Base-by-base conservation (phyloP, 2,329 filamentous ascomycete species). In the Myriosclerotinia curreyana region DNA sequence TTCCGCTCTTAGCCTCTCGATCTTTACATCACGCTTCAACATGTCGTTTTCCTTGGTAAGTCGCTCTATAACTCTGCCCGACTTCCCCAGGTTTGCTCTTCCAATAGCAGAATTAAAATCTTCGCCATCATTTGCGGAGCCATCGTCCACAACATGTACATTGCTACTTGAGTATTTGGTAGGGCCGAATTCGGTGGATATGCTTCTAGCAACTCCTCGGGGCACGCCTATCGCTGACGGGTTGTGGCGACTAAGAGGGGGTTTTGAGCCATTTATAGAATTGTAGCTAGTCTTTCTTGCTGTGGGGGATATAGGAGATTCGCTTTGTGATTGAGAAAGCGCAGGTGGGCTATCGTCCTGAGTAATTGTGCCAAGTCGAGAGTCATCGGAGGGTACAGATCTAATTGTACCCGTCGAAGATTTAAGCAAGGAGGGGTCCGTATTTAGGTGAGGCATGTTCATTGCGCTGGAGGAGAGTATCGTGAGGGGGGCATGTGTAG, bases 11-110 rank as follows among this genome's bases (percentile, higher is more conserved):
- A 88, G 74, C 25, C 81, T 80, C 75, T 90, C 87, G 64, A 88
- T 83, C 71, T 88, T 81, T 64, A 90, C 80, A 68, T 94, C 90
- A 60, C 90, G 83, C 71, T 90, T 90, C 53, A 94, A 79, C 49
- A 86, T 83, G 72, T 94, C 90, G 70, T 92, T 92, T 73, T 94
- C 90, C 61, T 87, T 87, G 73, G 92, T 90, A 62, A 95, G 82
- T 72, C 86, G 86, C 77, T 95, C 91, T 75, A 95, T 94, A 60
- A 92, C 89, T 42, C 88, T 82, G 11, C 89, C 89, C 12, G 87
- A 91, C 78, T 92, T 92, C 51, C 89, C 89, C 2, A 89, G 77
- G 3, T 85, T 86, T 9, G 87, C 87, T 72, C 88, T 87, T 69
- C 87, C 87, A 53, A 90, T 83, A 3, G 86, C 86, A 38, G 86